Evolutionary conservation across 352 stramenopile species (phyloP), one percentile per base, ranked within the genome.

Genomic region (Globisporangium cylindrosporum): DNA sequence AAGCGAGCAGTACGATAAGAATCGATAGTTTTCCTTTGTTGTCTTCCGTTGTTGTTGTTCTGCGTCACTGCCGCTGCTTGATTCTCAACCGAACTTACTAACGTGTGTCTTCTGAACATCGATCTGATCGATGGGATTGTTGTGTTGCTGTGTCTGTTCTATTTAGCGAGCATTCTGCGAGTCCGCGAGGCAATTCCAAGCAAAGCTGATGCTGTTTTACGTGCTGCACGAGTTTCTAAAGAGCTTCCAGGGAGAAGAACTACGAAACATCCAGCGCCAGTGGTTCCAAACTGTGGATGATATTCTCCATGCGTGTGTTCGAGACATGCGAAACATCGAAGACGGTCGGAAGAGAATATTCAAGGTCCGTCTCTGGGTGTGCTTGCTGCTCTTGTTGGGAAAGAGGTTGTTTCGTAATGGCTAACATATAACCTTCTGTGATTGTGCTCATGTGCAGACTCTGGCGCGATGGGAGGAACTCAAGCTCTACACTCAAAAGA

Each of bases 191-290:
- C 82, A 88, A 59, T 93, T 93, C 65, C 83, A 93, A 59, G 73
- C 81, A 59, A 95, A 93, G 68, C 62, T 95, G 38, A 95, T 95
- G 88, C 76, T 95, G 12, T 90, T 95, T 53, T 95, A 95, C 83
- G 75, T 94, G 53, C 76, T 95, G 36, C 86, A 95, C 70, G 88
- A 95, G 77, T 95, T 95, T 63, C 76, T 95, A 65, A 95, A 95
- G 80, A 79, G 77, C 18, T 92, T 90, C 62, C 74, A 90, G 43
- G 80, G 81, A 8, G 79, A 90, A 54, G 64, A 80, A 56, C 73
- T 88, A 15, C 68, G 76, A 4, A 67, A 81, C 25, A 79, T 93
- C 48, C 82, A 94, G 62, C 82, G 85, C 0, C 79, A 92, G 59
- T 95, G 87, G 82, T 91, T 91, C 61, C 84, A 90, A 63, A 92